Conservation (phyloP, 768 basidiomycete species). For the Russula dissimulans region DNA sequence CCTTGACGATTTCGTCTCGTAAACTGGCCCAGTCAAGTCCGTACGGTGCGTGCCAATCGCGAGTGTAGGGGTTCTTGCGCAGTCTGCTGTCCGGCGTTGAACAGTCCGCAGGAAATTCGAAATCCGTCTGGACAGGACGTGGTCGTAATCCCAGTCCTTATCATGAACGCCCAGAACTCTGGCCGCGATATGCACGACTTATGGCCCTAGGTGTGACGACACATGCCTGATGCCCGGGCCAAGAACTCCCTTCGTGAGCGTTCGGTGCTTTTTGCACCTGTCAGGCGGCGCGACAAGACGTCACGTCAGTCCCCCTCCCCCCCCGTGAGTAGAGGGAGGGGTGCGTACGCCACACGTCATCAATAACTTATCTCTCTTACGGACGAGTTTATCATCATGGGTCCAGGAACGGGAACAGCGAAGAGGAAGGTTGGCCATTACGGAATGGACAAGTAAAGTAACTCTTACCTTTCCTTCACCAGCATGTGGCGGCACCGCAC, state of each 20-base stretch:
- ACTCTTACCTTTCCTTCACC: background rate
- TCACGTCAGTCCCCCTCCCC: background rate
- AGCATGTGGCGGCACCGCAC: background rate
- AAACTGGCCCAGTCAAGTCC: background rate
- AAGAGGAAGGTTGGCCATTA: background rate
- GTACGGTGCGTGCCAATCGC: background rate
- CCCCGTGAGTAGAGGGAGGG: too few relatives aligned
- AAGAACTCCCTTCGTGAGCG: too few relatives aligned
- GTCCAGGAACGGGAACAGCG: background rate
- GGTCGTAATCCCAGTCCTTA: background rate
- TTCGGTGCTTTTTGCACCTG: background rate
- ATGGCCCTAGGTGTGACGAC: background rate
- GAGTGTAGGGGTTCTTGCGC: background rate
- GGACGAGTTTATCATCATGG: background rate
- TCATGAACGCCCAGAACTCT: background rate
- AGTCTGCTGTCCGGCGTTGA: background rate
- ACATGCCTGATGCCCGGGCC: background rate
- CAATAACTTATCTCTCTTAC: background rate
- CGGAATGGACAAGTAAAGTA: conserved; percentile 3
- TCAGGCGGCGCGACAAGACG: background rate
- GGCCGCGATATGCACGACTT: background rate
- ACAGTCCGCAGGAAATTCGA: background rate
- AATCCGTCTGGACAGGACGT: background rate
- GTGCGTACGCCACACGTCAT: background rate
- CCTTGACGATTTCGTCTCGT: background rate